These are phyloP conservation scores for Lactarius sanguifluus DNA, from an alignment of 768 basidiomycete species.

Conservation along the genomic window DNA sequence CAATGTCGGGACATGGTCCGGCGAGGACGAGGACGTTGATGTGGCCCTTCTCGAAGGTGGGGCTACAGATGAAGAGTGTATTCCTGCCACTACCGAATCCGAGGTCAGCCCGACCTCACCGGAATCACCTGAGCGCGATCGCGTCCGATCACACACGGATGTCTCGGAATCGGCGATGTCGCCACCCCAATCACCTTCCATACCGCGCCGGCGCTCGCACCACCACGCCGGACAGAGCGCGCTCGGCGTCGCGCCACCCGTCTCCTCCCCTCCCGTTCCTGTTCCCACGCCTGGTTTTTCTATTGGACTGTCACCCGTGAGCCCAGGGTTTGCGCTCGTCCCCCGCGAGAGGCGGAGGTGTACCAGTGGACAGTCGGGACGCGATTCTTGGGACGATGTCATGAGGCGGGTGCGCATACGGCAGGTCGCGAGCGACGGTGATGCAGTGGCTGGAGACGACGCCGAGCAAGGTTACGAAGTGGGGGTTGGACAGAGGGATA, in stretches of 20 bases:
- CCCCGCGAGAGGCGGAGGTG: slow-evolving; percentile 53
- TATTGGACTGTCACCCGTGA: slow-evolving; percentile 72
- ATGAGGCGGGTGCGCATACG: slow-evolving; percentile 19
- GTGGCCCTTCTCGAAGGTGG: slow-evolving; percentile 13
- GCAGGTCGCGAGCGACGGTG: slow-evolving; percentile 21
- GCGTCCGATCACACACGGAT: background rate
- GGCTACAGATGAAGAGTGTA: slow-evolving; percentile 3
- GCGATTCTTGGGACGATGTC: slow-evolving; percentile 19
- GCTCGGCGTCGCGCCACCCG: slow-evolving; percentile 19
- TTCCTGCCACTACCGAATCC: background rate
- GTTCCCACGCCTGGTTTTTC: slow-evolving; percentile 52
- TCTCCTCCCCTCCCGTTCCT: slow-evolving; percentile 23
- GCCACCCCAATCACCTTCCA: slow-evolving; percentile 15
- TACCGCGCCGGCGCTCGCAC: slow-evolving; percentile 20
- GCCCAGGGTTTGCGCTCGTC: slow-evolving; percentile 74
- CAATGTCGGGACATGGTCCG: slow-evolving; percentile 44
- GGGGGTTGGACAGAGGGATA: background rate
- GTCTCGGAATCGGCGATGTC: slow-evolving; percentile 13
- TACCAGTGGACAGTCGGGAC: slow-evolving; percentile 36
- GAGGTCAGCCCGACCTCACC: background rate
- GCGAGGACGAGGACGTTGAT: slow-evolving; percentile 39
- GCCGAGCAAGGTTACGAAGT: slow-evolving; percentile 9
- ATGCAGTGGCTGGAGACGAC: slow-evolving; percentile 3
- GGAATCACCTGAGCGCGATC: slow-evolving; percentile 20
- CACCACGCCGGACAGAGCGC: slow-evolving; percentile 18